These are phyloP conservation scores for Salvia splendens DNA, from an alignment of 257 asterid species.

Conservation along the genomic window DNA sequence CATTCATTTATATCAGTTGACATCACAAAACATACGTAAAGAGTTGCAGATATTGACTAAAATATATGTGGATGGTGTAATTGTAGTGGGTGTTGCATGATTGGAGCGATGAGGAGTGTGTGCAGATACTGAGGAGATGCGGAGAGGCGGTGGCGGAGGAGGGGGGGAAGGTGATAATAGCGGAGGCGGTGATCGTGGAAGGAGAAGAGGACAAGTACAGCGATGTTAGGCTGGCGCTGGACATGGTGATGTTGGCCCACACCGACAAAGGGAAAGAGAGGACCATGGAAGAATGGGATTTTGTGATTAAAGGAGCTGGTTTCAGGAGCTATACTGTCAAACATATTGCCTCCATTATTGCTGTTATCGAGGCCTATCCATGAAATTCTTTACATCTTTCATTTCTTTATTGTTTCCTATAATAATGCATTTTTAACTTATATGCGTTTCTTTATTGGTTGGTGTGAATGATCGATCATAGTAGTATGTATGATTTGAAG, in stretches of 20 bases:
- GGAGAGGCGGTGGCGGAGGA: constrained; percentile 51
- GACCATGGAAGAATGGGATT: constrained; percentile 45
- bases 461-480: neutral
- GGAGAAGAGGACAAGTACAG: constrained; percentile 31
- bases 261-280: constrained; percentile 57
- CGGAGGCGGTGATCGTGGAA: constrained; percentile 59
- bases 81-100: constrained; percentile 66
- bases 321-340: constrained; percentile 37
- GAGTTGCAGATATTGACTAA: too few relatives aligned
- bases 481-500: neutral
- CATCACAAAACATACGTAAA: too few relatives aligned
- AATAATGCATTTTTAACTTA: neutral
- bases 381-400: too few relatives aligned
- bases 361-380: constrained; percentile 35
- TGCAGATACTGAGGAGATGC: constrained; percentile 51
- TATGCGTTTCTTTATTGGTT: neutral
- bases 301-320: constrained; percentile 47
- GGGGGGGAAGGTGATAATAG: constrained; percentile 62
- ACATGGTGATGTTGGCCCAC: constrained; percentile 75
- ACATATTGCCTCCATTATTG: constrained; percentile 25
- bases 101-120: constrained; percentile 74
- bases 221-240: constrained; percentile 51
- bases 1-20: too few relatives aligned
- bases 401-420: too few relatives aligned
- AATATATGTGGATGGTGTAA: too few relatives aligned